Evolutionary conservation across 1,284 basidiomycete species (phyloP), one percentile per base, ranked within the genome.

Genomic region (Heterobasidion irregulare): DNA sequence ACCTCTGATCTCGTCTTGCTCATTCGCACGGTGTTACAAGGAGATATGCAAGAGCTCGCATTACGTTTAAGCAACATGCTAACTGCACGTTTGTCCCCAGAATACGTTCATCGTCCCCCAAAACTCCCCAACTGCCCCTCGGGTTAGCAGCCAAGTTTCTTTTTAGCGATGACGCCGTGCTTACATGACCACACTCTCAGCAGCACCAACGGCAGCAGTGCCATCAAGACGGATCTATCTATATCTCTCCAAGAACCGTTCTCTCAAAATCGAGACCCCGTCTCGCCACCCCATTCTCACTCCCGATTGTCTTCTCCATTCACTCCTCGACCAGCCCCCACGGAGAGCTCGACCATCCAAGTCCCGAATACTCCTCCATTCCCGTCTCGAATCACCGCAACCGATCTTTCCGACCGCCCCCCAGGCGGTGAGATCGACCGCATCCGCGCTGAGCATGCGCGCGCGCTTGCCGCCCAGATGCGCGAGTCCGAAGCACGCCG

Each of bases 351-450:
- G 12, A 18, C n/a, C 38, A 7, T 2, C 16, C 16, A 33, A 12
- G 15, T 18, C 10, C 32, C 38, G 6, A 9, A 36, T n/a, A 52
- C 18, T 13, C 19, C 50, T 9, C 36, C 26, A 26, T 26, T 35
- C 36, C 13, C 33, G 12, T 6, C 51, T 44, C 12, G 35, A 33
- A 12, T 7, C 8, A 41, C 38, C 38, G 38, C 10, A 41, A 6
- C 12, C 18, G 10, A 26, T 2, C 46, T 32, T 16, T 16, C 49
- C 32, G 7, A 35, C 8, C 62, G 66, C 34, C 60, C 58, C 15
- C 61, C 57, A n/a, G 81, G 79, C 35, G 78, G 77, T 41, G 85
- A 87, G 63, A 73, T 84, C 60, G 75, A 79, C 44, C 77, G 79
- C 35, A 80, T 86, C 47, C 76, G 78, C 26, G 73, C 76, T 47